Evolutionary conservation across 2,329 filamentous ascomycete genomes (phyloP).

Genomic region (Cladobotryum mycophilum): DNA sequence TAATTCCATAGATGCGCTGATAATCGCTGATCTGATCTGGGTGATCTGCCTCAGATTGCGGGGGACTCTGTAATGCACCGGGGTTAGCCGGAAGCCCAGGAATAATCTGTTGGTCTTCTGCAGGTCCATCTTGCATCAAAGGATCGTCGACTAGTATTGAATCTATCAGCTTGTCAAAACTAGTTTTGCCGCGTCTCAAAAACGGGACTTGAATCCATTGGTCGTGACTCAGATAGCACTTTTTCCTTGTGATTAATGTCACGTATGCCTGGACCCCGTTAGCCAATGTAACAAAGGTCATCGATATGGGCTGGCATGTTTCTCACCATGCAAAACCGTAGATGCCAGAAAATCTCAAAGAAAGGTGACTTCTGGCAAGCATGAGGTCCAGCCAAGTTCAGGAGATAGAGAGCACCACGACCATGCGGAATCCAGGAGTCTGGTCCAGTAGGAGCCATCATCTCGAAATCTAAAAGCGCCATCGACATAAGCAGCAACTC

Average conservation of each 20-base stretch:
- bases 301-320: no score
- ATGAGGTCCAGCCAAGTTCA: conserved; percentile 1
- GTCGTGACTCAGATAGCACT: neutral
- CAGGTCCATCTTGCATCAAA: neutral
- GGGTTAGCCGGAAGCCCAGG: no score
- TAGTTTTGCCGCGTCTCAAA: conserved; percentile 2
- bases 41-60: no score
- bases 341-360: conserved; percentile 9
- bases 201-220: conserved; percentile 5
- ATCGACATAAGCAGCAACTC: conserved; percentile 3
- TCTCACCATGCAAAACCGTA: conserved; percentile 2
- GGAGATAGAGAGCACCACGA: neutral
- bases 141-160: neutral
- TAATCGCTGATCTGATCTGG: no score
- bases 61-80: no score
- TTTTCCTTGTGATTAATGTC: neutral
- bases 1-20: no score
- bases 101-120: neutral
- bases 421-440: conserved; percentile 7
- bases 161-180: conserved; percentile 8
- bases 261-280: neutral
- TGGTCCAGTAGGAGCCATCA: conserved; percentile 2
- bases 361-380: conserved; percentile 6
- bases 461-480: conserved; percentile 9
- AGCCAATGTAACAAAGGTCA: no score